Evolutionary conservation across 208 protist genomes (phyloP).

Genomic region (Leishmania amazonensis): DNA sequence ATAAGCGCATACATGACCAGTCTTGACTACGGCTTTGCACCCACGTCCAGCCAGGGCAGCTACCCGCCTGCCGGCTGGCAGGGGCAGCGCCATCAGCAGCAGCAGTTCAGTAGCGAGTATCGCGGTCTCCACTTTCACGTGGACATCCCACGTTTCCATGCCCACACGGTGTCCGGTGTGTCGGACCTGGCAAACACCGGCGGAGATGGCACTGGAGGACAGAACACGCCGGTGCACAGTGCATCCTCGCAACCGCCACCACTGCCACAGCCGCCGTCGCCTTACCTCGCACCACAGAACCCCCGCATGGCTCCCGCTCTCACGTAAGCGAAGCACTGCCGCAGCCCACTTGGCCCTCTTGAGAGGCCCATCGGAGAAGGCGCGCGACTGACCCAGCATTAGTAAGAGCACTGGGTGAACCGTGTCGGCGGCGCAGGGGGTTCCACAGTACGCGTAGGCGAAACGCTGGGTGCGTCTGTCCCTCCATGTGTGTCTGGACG

Average conservation of each 20-base stretch:
- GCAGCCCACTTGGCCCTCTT: not conserved
- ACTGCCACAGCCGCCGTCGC: not conserved
- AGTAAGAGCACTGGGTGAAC: not conserved
- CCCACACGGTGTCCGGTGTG: not conserved
- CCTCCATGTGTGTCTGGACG: not conserved
- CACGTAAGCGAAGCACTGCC: not conserved
- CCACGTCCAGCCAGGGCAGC: not conserved
- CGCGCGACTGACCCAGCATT: not conserved
- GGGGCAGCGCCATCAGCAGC: not conserved
- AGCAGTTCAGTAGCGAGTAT: conserved; percentile 28
- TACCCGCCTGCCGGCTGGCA: not conserved
- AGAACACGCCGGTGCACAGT: not conserved
- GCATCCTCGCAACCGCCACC: not conserved
- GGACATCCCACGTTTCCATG: conserved; percentile 23
- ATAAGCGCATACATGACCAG: conserved; percentile 32
- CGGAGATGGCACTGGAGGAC: not conserved
- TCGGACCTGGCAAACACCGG: not conserved
- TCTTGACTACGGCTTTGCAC: conserved; percentile 28
- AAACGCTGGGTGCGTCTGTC: not conserved
- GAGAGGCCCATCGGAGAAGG: not conserved
- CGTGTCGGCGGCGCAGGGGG: not conserved
- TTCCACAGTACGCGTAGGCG: not conserved
- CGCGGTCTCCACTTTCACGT: conserved; percentile 26
- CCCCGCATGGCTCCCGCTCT: not conserved
- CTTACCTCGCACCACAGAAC: not conserved